Conservation (phyloP, 768 basidiomycete genomes). For the Lactarius vividus region DNA sequence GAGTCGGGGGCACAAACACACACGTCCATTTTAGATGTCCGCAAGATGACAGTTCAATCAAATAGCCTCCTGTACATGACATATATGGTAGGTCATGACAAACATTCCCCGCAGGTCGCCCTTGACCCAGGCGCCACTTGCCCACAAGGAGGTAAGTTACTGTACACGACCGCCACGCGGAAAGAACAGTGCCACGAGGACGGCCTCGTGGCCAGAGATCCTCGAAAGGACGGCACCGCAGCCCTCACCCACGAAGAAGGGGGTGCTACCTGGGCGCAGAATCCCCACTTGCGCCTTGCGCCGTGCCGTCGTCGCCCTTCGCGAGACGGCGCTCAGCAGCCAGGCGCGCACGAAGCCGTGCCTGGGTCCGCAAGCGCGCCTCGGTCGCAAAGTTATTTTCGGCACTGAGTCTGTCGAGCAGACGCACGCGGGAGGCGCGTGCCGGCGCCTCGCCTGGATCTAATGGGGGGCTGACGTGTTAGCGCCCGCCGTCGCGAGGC, state of each 20-base stretch:
- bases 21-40: constrained; percentile 2
- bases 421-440: constrained; percentile 36
- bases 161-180: background rate
- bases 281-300: background rate
- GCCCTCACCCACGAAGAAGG: background rate
- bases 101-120: constrained; percentile 4
- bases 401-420: constrained; percentile 44
- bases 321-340: constrained; percentile 14
- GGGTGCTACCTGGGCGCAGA: background rate
- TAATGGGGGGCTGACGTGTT: background rate
- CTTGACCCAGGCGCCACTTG: constrained; percentile 1
- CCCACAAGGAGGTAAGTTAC: background rate
- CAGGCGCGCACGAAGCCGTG: constrained; percentile 21
- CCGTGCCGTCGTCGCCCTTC: background rate
- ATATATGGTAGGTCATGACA: constrained; percentile 13
- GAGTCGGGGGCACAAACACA: background rate
- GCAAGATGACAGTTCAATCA: background rate
- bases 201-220: background rate
- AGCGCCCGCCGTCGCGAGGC: constrained; percentile 16
- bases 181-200: background rate
- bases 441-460: constrained; percentile 2
- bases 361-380: constrained; percentile 25
- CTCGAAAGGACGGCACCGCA: background rate
- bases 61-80: background rate
- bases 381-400: constrained; percentile 40